Evolutionary conservation across 805 yeast species (phyloP), one percentile per base, ranked within the genome.

Genomic region (Kazachstania taianensis): DNA sequence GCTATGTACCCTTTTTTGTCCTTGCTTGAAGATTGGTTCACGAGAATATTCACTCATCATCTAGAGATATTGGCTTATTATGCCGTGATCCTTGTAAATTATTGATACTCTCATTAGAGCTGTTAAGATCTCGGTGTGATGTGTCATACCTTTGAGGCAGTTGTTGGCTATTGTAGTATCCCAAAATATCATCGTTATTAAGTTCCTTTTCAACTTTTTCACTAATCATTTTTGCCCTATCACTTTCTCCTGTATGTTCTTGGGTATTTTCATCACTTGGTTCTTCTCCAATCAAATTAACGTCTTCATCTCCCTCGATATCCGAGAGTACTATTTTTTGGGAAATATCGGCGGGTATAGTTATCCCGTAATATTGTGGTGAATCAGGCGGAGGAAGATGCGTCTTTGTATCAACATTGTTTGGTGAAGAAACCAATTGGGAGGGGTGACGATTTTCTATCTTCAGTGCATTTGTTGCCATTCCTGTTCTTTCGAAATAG

Each of bases 241-340:
- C 36, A 8, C 25, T 22, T 22, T 22, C 25, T 22, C 12, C 25
- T 8, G 10, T 22, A 22, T 12, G 10, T 8, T 22, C 12, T 22
- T 22, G 10, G 12, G 12, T 22, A 22, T 22, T 12, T 22, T 22
- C 25, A 12, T 22, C 10, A 22, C 25, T 22, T 8, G 8, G 8
- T 22, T 12, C 27, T 7, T 24, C 28, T 12, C 45, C 51, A 20
- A 48, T 30, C 5, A 48, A 39, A 15, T 49, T 47, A 14, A 49
- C 53, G 37, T 47, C 51, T 9, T 22, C 25, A 38, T 47, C 50
- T 13, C 27, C 34, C 15, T 45, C 49, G n/a, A 37, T 27, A 32
- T 49, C 53, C n/a, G 50, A 49, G 9, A 47, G 37, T 10, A 42
- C 28, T 13, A 44, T 32, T 12, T 36, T 43, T 25, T 33, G 38